A percentile compares a stretch with the other conserved stretches of the same genome.
phyloP scores from a whole-genome alignment of 2,329 filamentous ascomycete species.

The Fusarium heterosporum region DNA sequence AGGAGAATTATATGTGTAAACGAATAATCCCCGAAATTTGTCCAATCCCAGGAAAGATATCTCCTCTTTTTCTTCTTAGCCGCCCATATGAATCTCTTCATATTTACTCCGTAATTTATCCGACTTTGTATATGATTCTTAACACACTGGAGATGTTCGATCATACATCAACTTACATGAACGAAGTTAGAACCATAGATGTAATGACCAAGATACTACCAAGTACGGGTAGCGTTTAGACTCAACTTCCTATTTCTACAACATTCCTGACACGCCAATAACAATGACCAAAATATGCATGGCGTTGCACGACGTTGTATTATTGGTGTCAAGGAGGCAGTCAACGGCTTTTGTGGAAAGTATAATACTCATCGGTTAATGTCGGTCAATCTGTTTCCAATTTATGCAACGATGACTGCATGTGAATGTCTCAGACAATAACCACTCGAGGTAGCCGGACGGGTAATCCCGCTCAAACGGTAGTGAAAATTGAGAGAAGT shows the following conservation, averaged over 20 bases:
- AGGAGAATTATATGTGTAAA: neutral
- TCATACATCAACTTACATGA: too few relatives aligned
- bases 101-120: too few relatives aligned
- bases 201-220: too few relatives aligned
- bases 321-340: neutral
- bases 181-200: too few relatives aligned
- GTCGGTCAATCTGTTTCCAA: neutral
- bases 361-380: neutral
- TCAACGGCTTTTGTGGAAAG: too few relatives aligned
- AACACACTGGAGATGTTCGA: too few relatives aligned
- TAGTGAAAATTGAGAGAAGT: neutral
- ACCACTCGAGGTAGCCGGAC: neutral
- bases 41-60: neutral
- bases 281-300: neutral
- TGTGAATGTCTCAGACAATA: neutral
- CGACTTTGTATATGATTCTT: too few relatives aligned
- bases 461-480: too few relatives aligned
- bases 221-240: neutral
- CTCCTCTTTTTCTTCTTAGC: neutral
- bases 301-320: neutral
- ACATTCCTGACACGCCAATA: neutral
- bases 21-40: too few relatives aligned
- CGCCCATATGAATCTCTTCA: too few relatives aligned
- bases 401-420: neutral
- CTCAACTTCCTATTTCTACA: neutral